Base-by-base conservation (phyloP, 2,329 filamentous ascomycete species). In the Thermochaetoides dissita region DNA sequence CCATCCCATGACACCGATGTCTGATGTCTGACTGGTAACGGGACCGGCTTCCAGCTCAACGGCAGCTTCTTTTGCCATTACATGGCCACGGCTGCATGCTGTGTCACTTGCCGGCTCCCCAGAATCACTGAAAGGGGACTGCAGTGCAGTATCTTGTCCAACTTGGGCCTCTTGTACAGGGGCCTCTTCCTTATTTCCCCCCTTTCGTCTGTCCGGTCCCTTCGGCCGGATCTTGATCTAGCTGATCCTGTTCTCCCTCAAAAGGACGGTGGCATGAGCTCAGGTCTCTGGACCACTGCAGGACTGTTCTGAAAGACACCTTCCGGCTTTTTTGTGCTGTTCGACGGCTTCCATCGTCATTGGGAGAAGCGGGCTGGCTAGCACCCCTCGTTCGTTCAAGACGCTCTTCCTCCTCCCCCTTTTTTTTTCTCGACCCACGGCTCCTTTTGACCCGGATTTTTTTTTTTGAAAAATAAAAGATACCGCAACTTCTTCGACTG, bases 131-230 rank as follows among this genome's bases (percentile, higher is more conserved):
- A 44, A 38, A 39, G 38, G 34, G 66, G 70, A 65, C 65, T 62
- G 67, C 67, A 57, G 61, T 65, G 64, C 65, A 66, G 62, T 64
- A 65, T 65, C 65, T 64, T 63, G 68, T 71, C 64, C 60, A 57
- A 71, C 68, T 51, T 49, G 48, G 58, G 5, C 54, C 52, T 55
- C 62, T 55, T 56, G 48, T 46, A 40, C 42, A 24, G 47, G 42
- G 42, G 39, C 39, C 37, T 42, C 30, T 32, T 39, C 37, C 43
- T 36, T 29, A 8, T 40, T 40, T 34, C 31, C 39, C 40, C 29
- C 44, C 37, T 37, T 44, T 44, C 40, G 39, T 37, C 33, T 36
- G 36, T 44, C 34, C 42, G 41, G 42, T 33, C 38, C 40, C 30
- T 43, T 46, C 45, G 45, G 45, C 47, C 47, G 44, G 39, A 45